Evolutionary conservation across 176 grass and related monocot species (phyloP).

Genomic region (Triticum monococcum): DNA sequence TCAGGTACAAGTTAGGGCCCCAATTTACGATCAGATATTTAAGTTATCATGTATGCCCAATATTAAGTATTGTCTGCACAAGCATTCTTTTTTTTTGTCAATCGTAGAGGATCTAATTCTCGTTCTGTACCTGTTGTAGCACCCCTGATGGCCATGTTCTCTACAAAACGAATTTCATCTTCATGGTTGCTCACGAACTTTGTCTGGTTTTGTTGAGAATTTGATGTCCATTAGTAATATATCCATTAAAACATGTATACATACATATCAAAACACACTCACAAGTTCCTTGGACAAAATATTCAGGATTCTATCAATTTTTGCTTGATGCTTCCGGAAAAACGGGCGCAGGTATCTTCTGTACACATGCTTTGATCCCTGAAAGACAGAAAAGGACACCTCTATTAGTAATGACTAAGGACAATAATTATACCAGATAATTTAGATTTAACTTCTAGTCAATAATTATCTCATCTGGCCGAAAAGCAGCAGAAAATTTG

Average conservation of each 20-base stretch:
- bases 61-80: constrained; percentile 11
- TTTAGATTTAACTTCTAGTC: background rate
- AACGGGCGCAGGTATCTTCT: constrained; percentile 66
- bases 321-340: constrained; percentile 82
- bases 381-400: constrained; percentile 28
- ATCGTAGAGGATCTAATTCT: background rate
- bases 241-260: background rate
- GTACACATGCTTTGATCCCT: constrained; percentile 96
- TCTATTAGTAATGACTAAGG: background rate
- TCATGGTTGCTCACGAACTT: constrained; percentile 82
- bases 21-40: constrained; percentile 1
- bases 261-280: constrained; percentile 34
- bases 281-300: constrained; percentile 78
- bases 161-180: constrained; percentile 76
- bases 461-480: background rate
- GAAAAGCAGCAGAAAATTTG: constrained; percentile 8
- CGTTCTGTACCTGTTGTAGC: constrained; percentile 63
- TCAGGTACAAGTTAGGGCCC: background rate
- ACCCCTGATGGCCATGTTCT: constrained; percentile 60
- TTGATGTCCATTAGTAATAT: constrained; percentile 26
- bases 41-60: background rate
- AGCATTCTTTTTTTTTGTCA: background rate
- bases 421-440: background rate
- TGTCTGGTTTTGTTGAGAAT: constrained; percentile 47
- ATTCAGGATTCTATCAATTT: constrained; percentile 73